phyloP scores from a whole-genome alignment of 352 stramenopile genomes.

The Phytophthora vignae region DNA sequence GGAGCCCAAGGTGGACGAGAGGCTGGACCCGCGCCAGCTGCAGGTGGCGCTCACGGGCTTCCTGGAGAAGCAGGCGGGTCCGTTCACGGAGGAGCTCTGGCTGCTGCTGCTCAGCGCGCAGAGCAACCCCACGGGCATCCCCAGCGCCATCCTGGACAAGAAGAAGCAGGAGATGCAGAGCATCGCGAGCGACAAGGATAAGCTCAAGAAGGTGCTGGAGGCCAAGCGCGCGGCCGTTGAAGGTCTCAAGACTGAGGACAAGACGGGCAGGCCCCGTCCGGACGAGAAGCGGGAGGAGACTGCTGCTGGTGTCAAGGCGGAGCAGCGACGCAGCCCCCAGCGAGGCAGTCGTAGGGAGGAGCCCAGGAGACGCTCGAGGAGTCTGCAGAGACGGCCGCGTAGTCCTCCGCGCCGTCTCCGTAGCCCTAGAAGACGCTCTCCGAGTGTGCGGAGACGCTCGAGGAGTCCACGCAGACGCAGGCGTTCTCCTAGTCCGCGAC shows the following conservation, averaged over 20 bases:
- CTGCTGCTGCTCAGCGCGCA: constrained; percentile 90
- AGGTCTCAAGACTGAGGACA: too few species aligned
- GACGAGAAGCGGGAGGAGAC: neutral
- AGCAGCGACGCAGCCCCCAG: too few species aligned
- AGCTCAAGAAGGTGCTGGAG: constrained; percentile 67
- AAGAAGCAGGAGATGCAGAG: constrained; percentile 91
- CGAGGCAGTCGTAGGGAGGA: neutral
- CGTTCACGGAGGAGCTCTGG: constrained; percentile 93
- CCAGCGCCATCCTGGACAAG: constrained; percentile 84
- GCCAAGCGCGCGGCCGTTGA: constrained; percentile 48
- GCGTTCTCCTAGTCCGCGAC: constrained; percentile 21
- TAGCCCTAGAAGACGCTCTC: constrained; percentile 31
- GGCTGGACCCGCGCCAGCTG: constrained; percentile 84
- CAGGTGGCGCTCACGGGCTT: constrained; percentile 93
- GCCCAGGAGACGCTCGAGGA: constrained; percentile 25
- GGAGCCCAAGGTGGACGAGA: constrained; percentile 78
- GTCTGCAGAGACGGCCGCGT: constrained; percentile 21
- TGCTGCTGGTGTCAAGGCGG: too few species aligned
- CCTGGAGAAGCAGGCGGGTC: constrained; percentile 86
- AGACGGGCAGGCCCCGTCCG: neutral
- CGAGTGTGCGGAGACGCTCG: constrained; percentile 20
- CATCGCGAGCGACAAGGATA: constrained; percentile 62
- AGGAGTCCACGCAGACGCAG: constrained; percentile 22
- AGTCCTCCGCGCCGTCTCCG: constrained; percentile 17
- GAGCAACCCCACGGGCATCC: constrained; percentile 88